phyloP scores from a whole-genome alignment of 2,329 filamentous ascomycete genomes.

The Metarhizium anisopliae region DNA sequence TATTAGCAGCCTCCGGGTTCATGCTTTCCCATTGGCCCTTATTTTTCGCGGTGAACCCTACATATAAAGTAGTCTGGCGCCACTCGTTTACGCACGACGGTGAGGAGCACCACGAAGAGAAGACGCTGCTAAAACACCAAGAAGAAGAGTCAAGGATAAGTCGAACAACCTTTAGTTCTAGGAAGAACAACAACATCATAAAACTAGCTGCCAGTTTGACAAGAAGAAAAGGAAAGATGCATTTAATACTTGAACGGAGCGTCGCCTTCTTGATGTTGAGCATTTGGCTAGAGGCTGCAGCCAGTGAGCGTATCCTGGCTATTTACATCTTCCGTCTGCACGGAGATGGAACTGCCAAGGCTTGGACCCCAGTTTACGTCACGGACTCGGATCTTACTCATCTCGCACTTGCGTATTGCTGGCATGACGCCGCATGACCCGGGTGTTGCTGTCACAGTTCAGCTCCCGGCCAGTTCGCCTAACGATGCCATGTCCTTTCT shows the following conservation, averaged over 20 bases:
- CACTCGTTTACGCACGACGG: too few relatives aligned
- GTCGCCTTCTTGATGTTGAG: neutral
- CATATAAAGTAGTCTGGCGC: too few relatives aligned
- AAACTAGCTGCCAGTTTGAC: neutral
- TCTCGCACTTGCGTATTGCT: neutral
- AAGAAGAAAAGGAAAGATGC: neutral
- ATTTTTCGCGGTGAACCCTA: too few relatives aligned
- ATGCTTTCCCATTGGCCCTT: too few relatives aligned
- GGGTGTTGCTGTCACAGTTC: neutral
- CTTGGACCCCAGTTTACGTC: neutral
- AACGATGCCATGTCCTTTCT: neutral
- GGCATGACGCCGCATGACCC: neutral
- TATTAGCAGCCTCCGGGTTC: too few relatives aligned
- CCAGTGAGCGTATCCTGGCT: neutral
- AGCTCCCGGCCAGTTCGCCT: neutral
- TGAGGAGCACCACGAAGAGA: too few relatives aligned
- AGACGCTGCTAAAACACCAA: too few relatives aligned
- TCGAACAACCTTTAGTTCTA: too few relatives aligned
- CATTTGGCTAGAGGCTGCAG: neutral
- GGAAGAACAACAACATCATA: neutral
- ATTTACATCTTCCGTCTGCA: neutral
- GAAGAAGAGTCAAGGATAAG: too few relatives aligned
- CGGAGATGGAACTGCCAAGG: neutral
- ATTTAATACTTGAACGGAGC: fast-evolving
- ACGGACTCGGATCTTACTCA: neutral